Evolutionary conservation across 148 eudicot genomes (phyloP).

Genomic region (Chenopodium suecicum): DNA sequence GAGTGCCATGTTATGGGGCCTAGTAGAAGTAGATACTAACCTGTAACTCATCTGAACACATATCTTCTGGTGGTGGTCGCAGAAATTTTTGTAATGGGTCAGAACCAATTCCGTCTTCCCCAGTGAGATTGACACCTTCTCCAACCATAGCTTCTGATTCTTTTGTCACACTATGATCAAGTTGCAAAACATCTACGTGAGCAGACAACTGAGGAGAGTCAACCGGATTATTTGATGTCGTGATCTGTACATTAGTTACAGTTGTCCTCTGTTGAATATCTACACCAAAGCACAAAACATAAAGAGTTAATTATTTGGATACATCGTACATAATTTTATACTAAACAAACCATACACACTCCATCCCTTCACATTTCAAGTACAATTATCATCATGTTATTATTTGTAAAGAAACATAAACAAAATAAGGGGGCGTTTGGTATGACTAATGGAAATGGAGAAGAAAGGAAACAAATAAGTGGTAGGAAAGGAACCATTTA

Average conservation of each 20-base stretch:
- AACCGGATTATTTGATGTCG: conserved; percentile 43
- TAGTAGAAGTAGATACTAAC: conserved; percentile 33
- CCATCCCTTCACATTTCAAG: not conserved
- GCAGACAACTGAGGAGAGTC: conserved; percentile 48
- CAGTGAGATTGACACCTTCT: conserved; percentile 34
- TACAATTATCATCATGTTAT: not conserved
- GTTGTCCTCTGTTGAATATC: conserved; percentile 38
- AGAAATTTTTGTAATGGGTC: conserved; percentile 69
- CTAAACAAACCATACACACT: not conserved
- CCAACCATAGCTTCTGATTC: conserved; percentile 42
- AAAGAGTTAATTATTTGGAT: not conserved
- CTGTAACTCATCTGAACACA: conserved; percentile 75
- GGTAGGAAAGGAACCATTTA: no score
- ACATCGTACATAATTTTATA: not conserved
- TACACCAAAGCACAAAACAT: conserved; percentile 25
- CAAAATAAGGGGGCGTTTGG: no score
- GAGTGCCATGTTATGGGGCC: not conserved
- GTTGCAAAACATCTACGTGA: conserved; percentile 36
- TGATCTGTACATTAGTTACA: conserved; percentile 28
- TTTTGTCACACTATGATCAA: conserved; percentile 34
- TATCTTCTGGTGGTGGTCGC: conserved; percentile 59
- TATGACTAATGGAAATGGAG: no score
- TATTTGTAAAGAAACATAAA: not conserved
- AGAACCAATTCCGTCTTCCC: conserved; percentile 40
- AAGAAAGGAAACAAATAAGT: no score